Evolutionary conservation across 352 stramenopile species (phyloP).

Genomic region (Elongisporangium prolatum): DNA sequence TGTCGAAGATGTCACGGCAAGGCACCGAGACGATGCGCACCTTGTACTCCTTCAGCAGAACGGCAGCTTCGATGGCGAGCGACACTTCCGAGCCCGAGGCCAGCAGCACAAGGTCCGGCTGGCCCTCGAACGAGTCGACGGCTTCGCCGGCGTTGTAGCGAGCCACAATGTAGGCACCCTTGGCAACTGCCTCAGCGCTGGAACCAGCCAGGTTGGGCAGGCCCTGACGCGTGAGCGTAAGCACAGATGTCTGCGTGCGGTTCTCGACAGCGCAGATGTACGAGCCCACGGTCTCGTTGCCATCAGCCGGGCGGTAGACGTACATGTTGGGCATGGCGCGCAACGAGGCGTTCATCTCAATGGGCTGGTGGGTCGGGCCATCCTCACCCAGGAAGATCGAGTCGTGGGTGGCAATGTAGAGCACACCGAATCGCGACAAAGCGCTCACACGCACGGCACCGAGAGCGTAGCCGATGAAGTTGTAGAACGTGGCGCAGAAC

Average conservation of each 20-base stretch:
- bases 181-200: conserved; percentile 86
- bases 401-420: conserved; percentile 99
- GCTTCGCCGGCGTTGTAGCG: conserved; percentile 76
- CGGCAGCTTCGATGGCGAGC: conserved; percentile 93
- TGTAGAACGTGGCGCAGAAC: conserved; percentile 99
- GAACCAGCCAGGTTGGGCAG: conserved; percentile 90
- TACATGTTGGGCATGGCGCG: conserved; percentile 98
- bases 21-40: conserved; percentile 97
- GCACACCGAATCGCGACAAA: conserved; percentile 93
- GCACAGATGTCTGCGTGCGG: conserved; percentile 88
- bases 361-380: conserved; percentile 98
- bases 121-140: conserved; percentile 58
- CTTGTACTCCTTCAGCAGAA: conserved; percentile 76
- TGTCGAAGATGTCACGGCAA: conserved; percentile 97
- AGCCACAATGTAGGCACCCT: conserved; percentile 86
- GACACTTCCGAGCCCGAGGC: conserved; percentile 95
- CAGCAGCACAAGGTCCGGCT: conserved; percentile 91
- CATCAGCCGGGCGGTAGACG: conserved; percentile 96
- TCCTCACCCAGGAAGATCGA: conserved; percentile 99
- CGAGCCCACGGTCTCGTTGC: conserved; percentile 96
- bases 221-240: conserved; percentile 91
- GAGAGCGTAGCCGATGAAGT: conserved; percentile 98
- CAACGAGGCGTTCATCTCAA: conserved; percentile 97
- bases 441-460: conserved; percentile 94
- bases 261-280: conserved; percentile 91